Base-by-base conservation (phyloP, 352 stramenopile genomes). In the Halophytophthora polymorphica region DNA sequence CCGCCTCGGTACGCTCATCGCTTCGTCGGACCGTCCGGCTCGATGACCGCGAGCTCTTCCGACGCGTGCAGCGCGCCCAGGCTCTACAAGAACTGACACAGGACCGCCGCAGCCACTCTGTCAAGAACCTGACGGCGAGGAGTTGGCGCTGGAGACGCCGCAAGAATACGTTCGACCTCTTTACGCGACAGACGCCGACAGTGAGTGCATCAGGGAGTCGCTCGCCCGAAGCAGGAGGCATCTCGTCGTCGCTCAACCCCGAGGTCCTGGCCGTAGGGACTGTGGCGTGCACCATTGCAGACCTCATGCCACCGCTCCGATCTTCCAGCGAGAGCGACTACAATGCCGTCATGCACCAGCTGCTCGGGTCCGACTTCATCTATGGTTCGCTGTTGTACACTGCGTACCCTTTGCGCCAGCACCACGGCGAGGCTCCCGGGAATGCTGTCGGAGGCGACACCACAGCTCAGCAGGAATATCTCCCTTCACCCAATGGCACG, bases 281-380 rank as follows among this genome's bases (percentile, higher is more conserved):
- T 8, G 25, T 31, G 25, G 25, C 25, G 8, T 31, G 25, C 25
- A 31, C 25, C 8, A 31, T 31, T 8, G 25, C 25, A 31, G 25
- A 31, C 25, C 25, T 31, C 25, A 31, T 31, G 25, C 25, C 25
- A 8, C 25, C 25, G 2, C 37, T 82, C 18, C 25, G 58, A 7
- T 66, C 58, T 0, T 31, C 58, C 2, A 66, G 50, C 21, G 68
- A 78, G 39, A 71, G 38, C 33, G 62, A 67, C 37, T 72, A 60
- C 42, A 78, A 78, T 36, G 44, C 36, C 0, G 28, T 66, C n/a
- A 79, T 82, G 69, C 56, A 64, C 15, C 33, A 53, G 6, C 23
- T 79, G 4, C 74, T 69, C 63, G 58, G 68, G 46, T 43, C 58
- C 0, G 54, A 77, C 23, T 82, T 79, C 34, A 77, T 82, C 51